A percentile compares a stretch with the other conserved stretches of the same genome.
phyloP scores from a whole-genome alignment of 768 basidiomycete species.

The Cyathus striatus region DNA sequence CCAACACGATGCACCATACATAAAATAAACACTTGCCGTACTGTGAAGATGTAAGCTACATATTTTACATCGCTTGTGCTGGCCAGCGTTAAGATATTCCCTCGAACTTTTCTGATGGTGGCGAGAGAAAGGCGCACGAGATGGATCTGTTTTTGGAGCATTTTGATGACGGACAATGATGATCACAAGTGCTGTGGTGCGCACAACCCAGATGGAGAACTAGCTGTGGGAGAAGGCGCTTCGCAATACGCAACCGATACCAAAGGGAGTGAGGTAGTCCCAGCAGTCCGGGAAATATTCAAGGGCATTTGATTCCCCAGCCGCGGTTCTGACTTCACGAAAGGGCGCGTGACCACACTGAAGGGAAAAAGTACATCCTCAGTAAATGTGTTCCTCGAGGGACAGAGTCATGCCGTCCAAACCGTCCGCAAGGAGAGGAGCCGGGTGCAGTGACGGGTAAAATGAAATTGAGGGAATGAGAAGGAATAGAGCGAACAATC shows the following conservation, averaged over 20 bases:
- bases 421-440: not conserved
- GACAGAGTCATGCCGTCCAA: not conserved
- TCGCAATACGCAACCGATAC: not conserved
- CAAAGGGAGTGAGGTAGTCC: slow-evolving; percentile 4
- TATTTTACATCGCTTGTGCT: too few species aligned
- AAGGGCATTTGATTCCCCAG: slow-evolving; percentile 61
- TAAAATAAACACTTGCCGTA: too few species aligned
- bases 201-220: too few species aligned
- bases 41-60: too few species aligned
- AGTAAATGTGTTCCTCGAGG: slow-evolving; percentile 8
- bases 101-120: too few species aligned
- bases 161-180: not conserved
- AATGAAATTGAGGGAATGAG: not conserved
- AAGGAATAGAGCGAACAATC: slow-evolving; percentile 1
- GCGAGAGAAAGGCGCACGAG: too few species aligned
- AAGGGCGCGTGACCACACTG: slow-evolving; percentile 29
- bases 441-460: not conserved
- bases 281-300: slow-evolving; percentile 29
- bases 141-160: too few species aligned
- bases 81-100: too few species aligned
- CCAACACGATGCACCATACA: too few species aligned
- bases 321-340: slow-evolving; percentile 49
- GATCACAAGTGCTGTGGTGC: too few species aligned
- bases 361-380: not conserved
- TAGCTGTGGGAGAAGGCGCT: slow-evolving; percentile 6